phyloP scores from a whole-genome alignment of 495 filamentous ascomycete genomes.

The Penicillium macrosclerotiorum region DNA sequence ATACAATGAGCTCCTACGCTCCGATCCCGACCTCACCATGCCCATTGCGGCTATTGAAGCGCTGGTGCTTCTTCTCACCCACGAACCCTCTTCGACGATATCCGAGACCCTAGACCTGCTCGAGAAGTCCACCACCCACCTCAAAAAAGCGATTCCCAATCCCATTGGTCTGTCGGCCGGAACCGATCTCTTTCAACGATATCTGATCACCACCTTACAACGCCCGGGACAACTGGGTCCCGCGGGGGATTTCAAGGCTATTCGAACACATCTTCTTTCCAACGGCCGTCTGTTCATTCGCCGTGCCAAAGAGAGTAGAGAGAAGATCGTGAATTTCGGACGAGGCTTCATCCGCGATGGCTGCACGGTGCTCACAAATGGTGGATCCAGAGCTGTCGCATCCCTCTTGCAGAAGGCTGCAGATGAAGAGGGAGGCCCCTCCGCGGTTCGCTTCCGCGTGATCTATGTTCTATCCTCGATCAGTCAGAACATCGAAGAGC shows the following conservation, averaged over 20 bases:
- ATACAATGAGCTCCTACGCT: slow-evolving; percentile 57
- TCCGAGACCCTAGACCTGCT: slow-evolving; percentile 90
- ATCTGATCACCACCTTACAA: slow-evolving; percentile 72
- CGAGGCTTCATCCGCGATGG: slow-evolving; percentile 71
- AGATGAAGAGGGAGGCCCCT: slow-evolving; percentile 55
- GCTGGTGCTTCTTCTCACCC: slow-evolving; percentile 77
- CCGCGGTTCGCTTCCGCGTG: slow-evolving; percentile 69
- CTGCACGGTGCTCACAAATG: slow-evolving; percentile 80
- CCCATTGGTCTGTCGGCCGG: slow-evolving; percentile 87
- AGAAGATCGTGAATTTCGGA: slow-evolving; percentile 79
- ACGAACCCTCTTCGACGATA: slow-evolving; percentile 75
- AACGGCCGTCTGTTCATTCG: slow-evolving; percentile 84
- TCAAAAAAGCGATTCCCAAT: slow-evolving; percentile 76
- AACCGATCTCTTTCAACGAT: slow-evolving; percentile 93
- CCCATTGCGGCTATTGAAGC: slow-evolving; percentile 94
- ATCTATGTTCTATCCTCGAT: slow-evolving; percentile 67
- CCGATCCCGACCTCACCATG: slow-evolving; percentile 86
- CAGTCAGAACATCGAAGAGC: slow-evolving; percentile 27
- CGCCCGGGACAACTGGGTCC: slow-evolving; percentile 51
- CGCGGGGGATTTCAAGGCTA: slow-evolving; percentile 72
- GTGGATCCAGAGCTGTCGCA: slow-evolving; percentile 79
- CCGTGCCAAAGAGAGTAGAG: slow-evolving; percentile 79
- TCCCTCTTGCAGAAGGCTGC: slow-evolving; percentile 72
- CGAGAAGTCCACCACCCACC: slow-evolving; percentile 64
- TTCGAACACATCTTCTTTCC: slow-evolving; percentile 74